phyloP scores from a whole-genome alignment of 1,139 yeast species.

The Kazachstania sp. region DNA sequence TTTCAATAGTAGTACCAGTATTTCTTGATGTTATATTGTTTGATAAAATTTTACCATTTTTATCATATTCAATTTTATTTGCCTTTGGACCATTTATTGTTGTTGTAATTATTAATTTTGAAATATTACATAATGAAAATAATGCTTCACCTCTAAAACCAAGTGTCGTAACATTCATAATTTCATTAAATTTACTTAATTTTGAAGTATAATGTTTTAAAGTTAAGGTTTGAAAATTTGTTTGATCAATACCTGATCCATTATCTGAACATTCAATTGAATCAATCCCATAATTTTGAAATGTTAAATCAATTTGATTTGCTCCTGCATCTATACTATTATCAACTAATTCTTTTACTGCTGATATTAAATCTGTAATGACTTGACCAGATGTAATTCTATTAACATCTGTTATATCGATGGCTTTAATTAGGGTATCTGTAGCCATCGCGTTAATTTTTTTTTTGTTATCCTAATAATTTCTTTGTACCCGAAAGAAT shows the following conservation, averaged over 20 bases:
- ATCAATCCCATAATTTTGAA: slow-evolving; percentile 70
- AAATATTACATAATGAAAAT: slow-evolving; percentile 59
- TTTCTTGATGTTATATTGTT: slow-evolving; percentile 42
- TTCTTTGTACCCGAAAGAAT: no score
- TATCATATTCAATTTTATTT: slow-evolving; percentile 43
- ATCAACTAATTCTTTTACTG: slow-evolving; percentile 79
- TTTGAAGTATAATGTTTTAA: slow-evolving; percentile 77
- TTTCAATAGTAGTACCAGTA: slow-evolving; percentile 50
- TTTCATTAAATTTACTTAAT: slow-evolving; percentile 48
- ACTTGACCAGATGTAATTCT: slow-evolving; percentile 89
- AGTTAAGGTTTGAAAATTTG: slow-evolving; percentile 57
- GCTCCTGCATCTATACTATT: slow-evolving; percentile 78
- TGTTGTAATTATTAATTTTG: slow-evolving; percentile 48
- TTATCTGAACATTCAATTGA: slow-evolving; percentile 65
- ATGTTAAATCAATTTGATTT: slow-evolving; percentile 53
- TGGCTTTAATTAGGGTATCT: slow-evolving; percentile 10
- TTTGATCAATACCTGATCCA: slow-evolving; percentile 60
- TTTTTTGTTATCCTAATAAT: neutral
- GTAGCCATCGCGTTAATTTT: slow-evolving; percentile 2
- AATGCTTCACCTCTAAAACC: slow-evolving; percentile 88
- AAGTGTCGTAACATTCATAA: slow-evolving; percentile 44
- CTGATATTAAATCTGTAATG: slow-evolving; percentile 65
- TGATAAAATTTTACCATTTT: slow-evolving; percentile 41
- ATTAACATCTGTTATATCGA: slow-evolving; percentile 39
- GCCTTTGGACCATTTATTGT: slow-evolving; percentile 55